Conservation (phyloP, 495 filamentous ascomycete genomes). For the Polyplosphaeria fusca region DNA sequence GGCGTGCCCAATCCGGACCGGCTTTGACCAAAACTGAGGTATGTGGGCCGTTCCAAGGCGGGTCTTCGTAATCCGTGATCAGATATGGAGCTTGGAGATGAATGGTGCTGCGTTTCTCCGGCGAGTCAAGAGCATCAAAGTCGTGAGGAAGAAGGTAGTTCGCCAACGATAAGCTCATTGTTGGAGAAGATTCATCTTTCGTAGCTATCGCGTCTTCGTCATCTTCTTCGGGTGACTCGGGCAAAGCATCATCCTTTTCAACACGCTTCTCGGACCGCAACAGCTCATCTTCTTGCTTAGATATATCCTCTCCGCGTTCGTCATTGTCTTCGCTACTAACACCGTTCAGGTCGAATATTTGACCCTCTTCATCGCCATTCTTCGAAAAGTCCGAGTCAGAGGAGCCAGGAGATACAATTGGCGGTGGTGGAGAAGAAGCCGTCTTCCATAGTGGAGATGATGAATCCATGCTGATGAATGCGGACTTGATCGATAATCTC, state of each 20-base stretch:
- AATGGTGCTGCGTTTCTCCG: background rate
- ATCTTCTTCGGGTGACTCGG: background rate
- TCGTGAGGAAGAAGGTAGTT: background rate
- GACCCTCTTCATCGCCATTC: background rate
- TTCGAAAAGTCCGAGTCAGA: no score
- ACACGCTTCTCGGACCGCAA: background rate
- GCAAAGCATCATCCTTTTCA: background rate
- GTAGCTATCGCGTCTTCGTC: background rate
- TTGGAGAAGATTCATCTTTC: background rate
- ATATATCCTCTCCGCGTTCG: background rate
- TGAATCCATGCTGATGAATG: no score
- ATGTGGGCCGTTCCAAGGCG: background rate
- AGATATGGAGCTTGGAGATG: background rate
- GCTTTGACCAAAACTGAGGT: background rate
- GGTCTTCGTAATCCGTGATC: background rate
- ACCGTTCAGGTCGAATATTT: background rate
- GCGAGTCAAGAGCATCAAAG: background rate
- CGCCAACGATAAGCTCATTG: background rate
- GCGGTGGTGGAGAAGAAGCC: background rate
- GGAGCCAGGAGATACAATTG: no score
- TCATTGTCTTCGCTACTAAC: no score
- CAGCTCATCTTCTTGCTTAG: background rate
- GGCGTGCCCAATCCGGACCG: background rate
- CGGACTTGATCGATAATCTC: no score
- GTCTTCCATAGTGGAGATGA: background rate